A percentile compares a stretch with the other conserved stretches of the same genome.
phyloP scores from a whole-genome alignment of 768 basidiomycete species.

The Obba rivulosa region DNA sequence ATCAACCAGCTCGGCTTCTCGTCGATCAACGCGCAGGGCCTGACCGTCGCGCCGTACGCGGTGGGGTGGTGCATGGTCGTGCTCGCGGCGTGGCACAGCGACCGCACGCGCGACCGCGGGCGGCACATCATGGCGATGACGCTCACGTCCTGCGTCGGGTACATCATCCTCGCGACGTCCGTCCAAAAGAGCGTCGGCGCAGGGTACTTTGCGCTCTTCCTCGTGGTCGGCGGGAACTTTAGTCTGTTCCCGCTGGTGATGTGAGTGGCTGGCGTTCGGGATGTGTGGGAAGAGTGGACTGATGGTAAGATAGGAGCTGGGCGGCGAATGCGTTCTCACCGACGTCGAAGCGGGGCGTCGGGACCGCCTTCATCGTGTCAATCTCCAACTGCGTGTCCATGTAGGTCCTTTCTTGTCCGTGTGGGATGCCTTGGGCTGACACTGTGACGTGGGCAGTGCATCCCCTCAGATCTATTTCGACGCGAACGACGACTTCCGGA shows the following conservation, averaged over 20 bases:
- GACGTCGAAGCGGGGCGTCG: constrained; percentile 55
- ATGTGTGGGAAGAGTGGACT: background rate
- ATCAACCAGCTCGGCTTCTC: constrained; percentile 54
- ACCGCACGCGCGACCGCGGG: constrained; percentile 47
- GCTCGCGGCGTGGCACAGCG: constrained; percentile 50
- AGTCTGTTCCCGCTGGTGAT: constrained; percentile 55
- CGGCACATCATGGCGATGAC: constrained; percentile 51
- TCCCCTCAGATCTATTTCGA: constrained; percentile 57
- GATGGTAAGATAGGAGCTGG: constrained; percentile 42
- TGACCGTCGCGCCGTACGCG: constrained; percentile 53
- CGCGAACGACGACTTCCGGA: constrained; percentile 41
- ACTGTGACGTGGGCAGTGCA: constrained; percentile 28
- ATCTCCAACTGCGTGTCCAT: constrained; percentile 55
- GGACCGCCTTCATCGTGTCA: constrained; percentile 55
- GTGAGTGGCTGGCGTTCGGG: constrained; percentile 25
- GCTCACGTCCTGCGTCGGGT: constrained; percentile 42
- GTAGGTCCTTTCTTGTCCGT: constrained; percentile 26
- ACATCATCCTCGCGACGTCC: constrained; percentile 47
- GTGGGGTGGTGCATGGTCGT: constrained; percentile 54
- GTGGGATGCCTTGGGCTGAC: constrained; percentile 1
- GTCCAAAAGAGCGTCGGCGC: constrained; percentile 48
- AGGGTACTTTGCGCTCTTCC: constrained; percentile 52
- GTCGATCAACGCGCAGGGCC: constrained; percentile 50
- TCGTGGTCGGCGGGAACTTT: constrained; percentile 50
- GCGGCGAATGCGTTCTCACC: constrained; percentile 54